Base-by-base conservation (phyloP, 192 early-diverging fungal genomes). In the Backusella tarrabulga region DNA sequence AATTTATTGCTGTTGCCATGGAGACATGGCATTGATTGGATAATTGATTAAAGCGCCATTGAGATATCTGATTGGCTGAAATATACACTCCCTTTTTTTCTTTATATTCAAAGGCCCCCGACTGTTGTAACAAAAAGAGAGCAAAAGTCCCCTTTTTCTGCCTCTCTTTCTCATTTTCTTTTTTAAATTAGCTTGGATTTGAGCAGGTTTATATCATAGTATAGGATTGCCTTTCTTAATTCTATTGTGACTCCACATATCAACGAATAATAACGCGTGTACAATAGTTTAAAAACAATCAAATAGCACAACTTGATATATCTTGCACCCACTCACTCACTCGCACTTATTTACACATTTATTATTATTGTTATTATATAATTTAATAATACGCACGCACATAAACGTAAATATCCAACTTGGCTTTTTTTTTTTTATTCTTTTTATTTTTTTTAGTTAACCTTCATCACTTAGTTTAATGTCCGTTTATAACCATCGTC, bases 401-500 rank as follows among this genome's bases (percentile, higher is more conserved):
- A 56, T 56, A 56, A 56, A 56, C 23, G 54, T 56, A 56, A 40
- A 56, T 56, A 56, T 56, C 54, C 19, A 23, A 56, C 11, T 23
- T 56, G 21, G 21, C 14, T 17, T 52, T 46, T 46, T 11, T 76
- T 76, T 44, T 50, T 34, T 21, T 14, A 35, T 70, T 21, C 12
- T 77, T 29, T 63, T 19, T 11, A n/a, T n/a, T 34, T 11, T 29
- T 23, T 17, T 17, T 35, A 34, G 29, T 35, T 29, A 34, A 60
- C n/a, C 56, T 60, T 60, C 56, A 60, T 60, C 56, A 60, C 21
- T 4, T 60, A 60, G 56, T 60, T 60, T 60, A 32, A 82, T 82
- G 81, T 82, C 81, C 12, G 81, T 82, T 40, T 94, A 94, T 83
- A 93, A 91, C 82, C 93, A 94, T 86, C 90, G 93, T 56, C 88